A percentile compares a stretch with the other conserved stretches of the same genome.
Evolutionary conservation across 176 grass and related monocot genomes (phyloP).

Genomic region (Miscanthus lutarioriparius): DNA sequence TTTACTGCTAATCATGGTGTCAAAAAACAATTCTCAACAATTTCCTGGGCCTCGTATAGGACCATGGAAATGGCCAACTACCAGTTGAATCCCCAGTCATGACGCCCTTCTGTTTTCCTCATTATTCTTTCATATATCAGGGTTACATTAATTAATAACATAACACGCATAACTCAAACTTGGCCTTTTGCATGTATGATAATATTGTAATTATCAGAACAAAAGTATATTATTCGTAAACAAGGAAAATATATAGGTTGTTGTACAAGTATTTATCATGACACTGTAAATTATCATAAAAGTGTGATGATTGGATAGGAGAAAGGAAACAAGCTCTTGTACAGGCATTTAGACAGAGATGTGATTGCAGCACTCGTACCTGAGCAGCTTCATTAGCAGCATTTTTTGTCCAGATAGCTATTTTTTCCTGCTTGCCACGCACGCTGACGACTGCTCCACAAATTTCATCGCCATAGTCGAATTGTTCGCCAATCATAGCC

Average conservation of each 20-base stretch:
- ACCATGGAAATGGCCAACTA: neutral
- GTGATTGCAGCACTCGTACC: conserved; percentile 46
- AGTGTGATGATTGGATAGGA: neutral
- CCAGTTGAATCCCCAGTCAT: neutral
- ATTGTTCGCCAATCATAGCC: conserved; percentile 96
- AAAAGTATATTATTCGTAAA: neutral
- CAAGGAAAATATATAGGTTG: neutral
- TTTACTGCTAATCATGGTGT: neutral
- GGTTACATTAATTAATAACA: neutral
- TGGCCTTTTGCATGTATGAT: neutral
- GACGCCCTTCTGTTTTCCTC: neutral
- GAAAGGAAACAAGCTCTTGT: neutral
- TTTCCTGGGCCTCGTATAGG: neutral
- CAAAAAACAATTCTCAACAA: neutral
- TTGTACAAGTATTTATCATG: neutral
- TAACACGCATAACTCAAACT: neutral
- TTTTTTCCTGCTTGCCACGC: conserved; percentile 79
- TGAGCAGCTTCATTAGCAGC: conserved; percentile 90
- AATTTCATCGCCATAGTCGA: conserved; percentile 94
- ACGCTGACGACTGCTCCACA: conserved; percentile 88
- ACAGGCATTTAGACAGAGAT: neutral
- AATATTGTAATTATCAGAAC: neutral
- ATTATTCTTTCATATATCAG: neutral
- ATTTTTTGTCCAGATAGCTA: conserved; percentile 95
- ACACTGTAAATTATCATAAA: neutral